Evolutionary conservation across 177 flowering plant species (phyloP).

Genomic region (Vitis hybrid): DNA sequence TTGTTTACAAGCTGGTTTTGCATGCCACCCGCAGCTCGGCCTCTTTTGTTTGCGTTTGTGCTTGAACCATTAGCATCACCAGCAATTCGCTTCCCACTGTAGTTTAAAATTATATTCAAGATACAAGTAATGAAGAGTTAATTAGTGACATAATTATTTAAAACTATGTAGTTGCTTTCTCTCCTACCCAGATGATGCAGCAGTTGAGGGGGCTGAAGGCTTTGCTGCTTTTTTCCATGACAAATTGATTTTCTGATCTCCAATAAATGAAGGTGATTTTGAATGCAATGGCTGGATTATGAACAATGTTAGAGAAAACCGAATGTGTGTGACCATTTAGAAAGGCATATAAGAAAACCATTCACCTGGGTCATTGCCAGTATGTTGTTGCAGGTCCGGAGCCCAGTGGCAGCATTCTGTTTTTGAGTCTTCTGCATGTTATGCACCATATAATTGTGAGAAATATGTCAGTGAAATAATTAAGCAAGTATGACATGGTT

Average conservation of each 20-base stretch:
- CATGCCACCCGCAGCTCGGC: slow-evolving; percentile 64
- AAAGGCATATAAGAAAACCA: not conserved
- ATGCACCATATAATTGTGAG: slow-evolving; percentile 10
- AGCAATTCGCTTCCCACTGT: slow-evolving; percentile 60
- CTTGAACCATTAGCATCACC: slow-evolving; percentile 47
- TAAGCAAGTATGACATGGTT: not conserved
- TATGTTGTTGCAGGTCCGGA: slow-evolving; percentile 91
- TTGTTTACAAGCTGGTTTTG: slow-evolving; percentile 77
- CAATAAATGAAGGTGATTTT: slow-evolving; percentile 80
- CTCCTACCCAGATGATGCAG: slow-evolving; percentile 53
- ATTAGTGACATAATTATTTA: not conserved
- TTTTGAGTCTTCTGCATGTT: slow-evolving; percentile 63
- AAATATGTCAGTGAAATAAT: slow-evolving; percentile 3
- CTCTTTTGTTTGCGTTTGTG: slow-evolving; percentile 47
- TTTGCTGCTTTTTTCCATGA: slow-evolving; percentile 83
- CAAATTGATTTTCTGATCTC: slow-evolving; percentile 73
- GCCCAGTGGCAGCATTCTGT: slow-evolving; percentile 76
- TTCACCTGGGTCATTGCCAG: slow-evolving; percentile 87
- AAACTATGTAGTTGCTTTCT: too few relatives aligned
- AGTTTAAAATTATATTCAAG: not conserved
- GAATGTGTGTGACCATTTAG: too few relatives aligned
- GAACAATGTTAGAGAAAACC: too few relatives aligned
- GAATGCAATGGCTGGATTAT: slow-evolving; percentile 62
- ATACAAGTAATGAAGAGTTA: not conserved
- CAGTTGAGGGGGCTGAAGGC: slow-evolving; percentile 35